These are phyloP conservation scores for Leishmania arabica DNA, from an alignment of 208 protist genomes.

Conservation along the genomic window DNA sequence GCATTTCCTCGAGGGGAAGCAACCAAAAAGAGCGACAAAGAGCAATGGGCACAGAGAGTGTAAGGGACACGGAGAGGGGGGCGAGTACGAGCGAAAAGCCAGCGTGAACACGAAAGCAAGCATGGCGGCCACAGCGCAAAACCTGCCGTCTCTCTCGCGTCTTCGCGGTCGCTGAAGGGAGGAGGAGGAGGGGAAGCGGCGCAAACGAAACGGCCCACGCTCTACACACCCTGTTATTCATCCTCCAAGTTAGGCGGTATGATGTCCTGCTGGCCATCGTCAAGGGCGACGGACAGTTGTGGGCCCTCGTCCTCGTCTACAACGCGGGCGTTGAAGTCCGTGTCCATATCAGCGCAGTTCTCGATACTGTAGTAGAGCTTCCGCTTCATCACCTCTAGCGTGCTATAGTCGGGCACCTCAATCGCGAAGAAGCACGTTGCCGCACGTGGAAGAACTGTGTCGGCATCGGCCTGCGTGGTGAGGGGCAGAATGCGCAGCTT, in stretches of 20 bases:
- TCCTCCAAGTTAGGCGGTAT: conserved; percentile 23
- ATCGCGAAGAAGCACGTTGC: conserved; percentile 97
- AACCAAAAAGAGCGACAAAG: neutral
- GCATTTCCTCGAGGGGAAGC: neutral
- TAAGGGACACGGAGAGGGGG: neutral
- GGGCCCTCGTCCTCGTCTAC: conserved; percentile 83
- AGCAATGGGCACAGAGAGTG: neutral
- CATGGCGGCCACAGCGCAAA: neutral
- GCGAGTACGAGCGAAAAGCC: neutral
- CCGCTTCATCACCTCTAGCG: conserved; percentile 90
- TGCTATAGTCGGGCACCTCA: conserved; percentile 95
- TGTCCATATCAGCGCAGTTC: conserved; percentile 96
- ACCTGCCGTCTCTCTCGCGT: neutral
- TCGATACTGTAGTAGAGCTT: conserved; percentile 96
- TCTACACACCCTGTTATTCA: neutral
- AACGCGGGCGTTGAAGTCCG: conserved; percentile 86
- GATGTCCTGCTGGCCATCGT: conserved; percentile 35
- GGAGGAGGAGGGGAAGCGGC: neutral
- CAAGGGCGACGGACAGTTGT: conserved; percentile 64
- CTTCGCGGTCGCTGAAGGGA: neutral
- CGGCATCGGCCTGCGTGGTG: conserved; percentile 71
- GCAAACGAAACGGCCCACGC: neutral
- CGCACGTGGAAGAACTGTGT: conserved; percentile 88
- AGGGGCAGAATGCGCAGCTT: conserved; percentile 84
- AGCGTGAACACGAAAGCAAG: neutral